Base-by-base conservation (phyloP, 805 yeast genomes). In the Priceomyces carsonii region DNA sequence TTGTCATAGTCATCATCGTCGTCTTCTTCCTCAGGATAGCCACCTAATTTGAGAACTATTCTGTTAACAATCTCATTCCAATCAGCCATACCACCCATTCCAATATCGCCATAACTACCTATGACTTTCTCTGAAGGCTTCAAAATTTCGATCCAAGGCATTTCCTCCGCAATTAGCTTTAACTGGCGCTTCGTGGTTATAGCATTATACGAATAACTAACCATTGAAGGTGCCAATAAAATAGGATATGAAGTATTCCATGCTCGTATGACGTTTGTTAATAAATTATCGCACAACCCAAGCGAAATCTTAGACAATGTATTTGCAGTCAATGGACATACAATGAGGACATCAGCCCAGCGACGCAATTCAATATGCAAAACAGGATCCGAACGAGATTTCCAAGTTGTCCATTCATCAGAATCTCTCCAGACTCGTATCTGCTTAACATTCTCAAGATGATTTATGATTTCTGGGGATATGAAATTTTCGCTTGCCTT, bases 11-110 rank as follows among this genome's bases (percentile, higher is more conserved):
- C 76, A 3, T 73, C 77, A 6, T 70, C 76, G 4, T 71, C 75
- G 18, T 69, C 77, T 1, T 66, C 76, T 10, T 64, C 77, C 17
- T 71, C 77, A 1, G 73, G 73, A 42, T 66, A 69, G 32, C 79
- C 63, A 35, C 72, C 79, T 40, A 89, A 65, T 54, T 82, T 83
- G 61, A 80, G 70, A 14, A 85, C 95, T 32, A 87, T 73, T 49
- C 80, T 79, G 55, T 89, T 95, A 13, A 89, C 96, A 49, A 93
- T 83, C 57, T 90, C 97, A 57, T 87, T 85, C 79, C 95, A 88
- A 50, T 93, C 98, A 82, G 90, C 84, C 98, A 93, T 93, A 36
- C 99, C 98, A 32, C 99, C 98, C 88, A 93, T 85, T n/a, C 98
- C 98, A 38, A 93, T 89, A 50, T 91, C 98, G 42, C 99, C 98